Conservation (phyloP, 805 yeast species). For the Metschnikowia corniflorae region DNA sequence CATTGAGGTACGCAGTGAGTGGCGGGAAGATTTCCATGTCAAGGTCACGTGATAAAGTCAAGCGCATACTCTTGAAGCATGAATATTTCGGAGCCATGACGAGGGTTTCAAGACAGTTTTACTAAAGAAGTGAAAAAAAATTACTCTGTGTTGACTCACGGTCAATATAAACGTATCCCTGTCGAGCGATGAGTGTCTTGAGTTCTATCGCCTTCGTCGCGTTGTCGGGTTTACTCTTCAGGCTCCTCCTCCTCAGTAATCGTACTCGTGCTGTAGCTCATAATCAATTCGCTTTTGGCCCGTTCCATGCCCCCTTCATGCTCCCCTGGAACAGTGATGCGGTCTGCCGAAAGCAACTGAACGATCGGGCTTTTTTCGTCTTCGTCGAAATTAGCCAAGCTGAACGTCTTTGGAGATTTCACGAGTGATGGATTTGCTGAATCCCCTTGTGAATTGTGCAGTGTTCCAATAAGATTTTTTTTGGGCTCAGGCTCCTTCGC, state of each 20-base stretch:
- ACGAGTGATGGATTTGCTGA: slow-evolving; percentile 19
- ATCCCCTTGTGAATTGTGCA: slow-evolving; percentile 16
- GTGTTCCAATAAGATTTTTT: neutral
- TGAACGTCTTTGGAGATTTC: slow-evolving; percentile 41
- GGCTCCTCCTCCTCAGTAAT: slow-evolving; percentile 42
- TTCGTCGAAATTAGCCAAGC: slow-evolving; percentile 34
- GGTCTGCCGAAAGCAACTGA: slow-evolving; percentile 28
- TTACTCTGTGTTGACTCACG: too few relatives aligned
- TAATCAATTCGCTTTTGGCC: slow-evolving; percentile 20
- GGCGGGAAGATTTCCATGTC: too few relatives aligned
- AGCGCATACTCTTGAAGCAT: too few relatives aligned
- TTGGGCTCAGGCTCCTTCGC: neutral
- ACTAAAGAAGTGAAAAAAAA: too few relatives aligned
- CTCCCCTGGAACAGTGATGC: neutral
- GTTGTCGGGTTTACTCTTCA: slow-evolving; percentile 14
- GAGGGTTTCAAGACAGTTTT: too few relatives aligned
- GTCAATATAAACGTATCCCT: too few relatives aligned
- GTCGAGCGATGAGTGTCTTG: too few relatives aligned
- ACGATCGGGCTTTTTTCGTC: slow-evolving; percentile 32
- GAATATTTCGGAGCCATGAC: too few relatives aligned
- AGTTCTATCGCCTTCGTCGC: neutral
- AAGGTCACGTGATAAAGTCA: too few relatives aligned
- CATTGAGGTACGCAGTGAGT: too few relatives aligned
- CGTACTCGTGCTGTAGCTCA: slow-evolving; percentile 35
- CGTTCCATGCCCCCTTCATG: neutral